These are phyloP conservation scores for Lipomyces spencermartinsiae DNA, from an alignment of 805 yeast genomes.

Conservation along the genomic window DNA sequence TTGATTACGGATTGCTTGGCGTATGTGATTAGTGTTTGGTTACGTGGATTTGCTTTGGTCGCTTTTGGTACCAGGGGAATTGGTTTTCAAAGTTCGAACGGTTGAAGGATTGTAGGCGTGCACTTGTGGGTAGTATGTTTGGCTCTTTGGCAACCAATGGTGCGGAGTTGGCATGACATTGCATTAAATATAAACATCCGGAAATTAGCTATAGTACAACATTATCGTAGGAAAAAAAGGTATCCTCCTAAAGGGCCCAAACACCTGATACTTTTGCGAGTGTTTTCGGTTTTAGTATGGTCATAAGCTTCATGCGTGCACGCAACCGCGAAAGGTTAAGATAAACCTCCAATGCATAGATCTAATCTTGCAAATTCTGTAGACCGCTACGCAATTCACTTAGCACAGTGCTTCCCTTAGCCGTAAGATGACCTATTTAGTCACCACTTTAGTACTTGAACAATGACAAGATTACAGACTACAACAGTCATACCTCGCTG, in stretches of 20 bases:
- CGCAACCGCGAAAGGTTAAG: neutral
- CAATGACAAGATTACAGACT: neutral
- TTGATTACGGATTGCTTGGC: neutral
- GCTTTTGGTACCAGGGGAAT: neutral
- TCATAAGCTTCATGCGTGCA: neutral
- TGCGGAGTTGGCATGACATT: neutral
- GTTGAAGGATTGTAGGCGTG: neutral
- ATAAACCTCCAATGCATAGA: neutral
- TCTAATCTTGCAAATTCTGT: slow-evolving; percentile 21
- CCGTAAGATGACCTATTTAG: slow-evolving; percentile 30
- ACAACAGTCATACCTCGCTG: slow-evolving; percentile 22
- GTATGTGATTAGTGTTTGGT: neutral
- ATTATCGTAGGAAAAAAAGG: neutral
- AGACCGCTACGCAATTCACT: slow-evolving; percentile 32
- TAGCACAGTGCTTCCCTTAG: slow-evolving; percentile 28
- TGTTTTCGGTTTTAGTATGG: neutral
- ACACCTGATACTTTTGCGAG: neutral
- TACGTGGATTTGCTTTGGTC: neutral
- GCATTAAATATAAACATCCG: neutral
- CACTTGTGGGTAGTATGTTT: neutral
- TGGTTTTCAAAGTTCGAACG: neutral
- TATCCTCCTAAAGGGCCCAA: neutral
- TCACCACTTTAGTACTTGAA: neutral
- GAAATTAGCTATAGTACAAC: neutral
- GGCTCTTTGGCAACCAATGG: neutral